These are phyloP conservation scores for Prorocentrum cordatum DNA, from an alignment of 169 alveolate species.

Conservation along the genomic window DNA sequence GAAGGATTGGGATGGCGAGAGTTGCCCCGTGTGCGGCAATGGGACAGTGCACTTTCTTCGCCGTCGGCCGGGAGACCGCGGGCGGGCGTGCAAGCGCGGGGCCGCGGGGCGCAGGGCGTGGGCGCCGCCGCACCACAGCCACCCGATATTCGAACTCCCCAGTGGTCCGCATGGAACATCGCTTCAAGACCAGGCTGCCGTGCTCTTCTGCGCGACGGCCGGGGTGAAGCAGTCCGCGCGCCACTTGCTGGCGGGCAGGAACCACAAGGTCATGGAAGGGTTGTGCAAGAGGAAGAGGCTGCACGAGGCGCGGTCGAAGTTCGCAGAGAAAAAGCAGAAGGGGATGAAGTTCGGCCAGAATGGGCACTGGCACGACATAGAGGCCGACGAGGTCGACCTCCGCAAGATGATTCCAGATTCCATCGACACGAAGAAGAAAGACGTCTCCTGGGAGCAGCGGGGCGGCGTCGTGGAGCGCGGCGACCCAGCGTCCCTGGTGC, in stretches of 20 bases:
- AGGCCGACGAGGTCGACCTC: background rate
- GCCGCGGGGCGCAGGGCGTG: background rate
- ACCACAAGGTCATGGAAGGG: background rate
- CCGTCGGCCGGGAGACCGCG: no score
- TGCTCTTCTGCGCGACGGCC: background rate
- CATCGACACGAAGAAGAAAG: background rate
- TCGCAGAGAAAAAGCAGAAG: background rate
- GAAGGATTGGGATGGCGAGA: background rate
- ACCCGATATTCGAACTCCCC: background rate
- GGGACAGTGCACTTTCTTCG: background rate
- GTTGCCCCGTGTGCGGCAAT: background rate
- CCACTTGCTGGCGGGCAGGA: background rate
- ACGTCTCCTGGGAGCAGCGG: background rate
- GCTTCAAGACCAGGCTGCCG: background rate
- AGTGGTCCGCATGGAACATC: background rate
- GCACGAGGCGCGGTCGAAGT: background rate
- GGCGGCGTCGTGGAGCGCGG: slow-evolving; percentile 4
- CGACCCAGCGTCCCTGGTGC: background rate
- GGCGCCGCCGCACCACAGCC: background rate
- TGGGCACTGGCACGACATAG: background rate
- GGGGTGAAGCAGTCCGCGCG: background rate
- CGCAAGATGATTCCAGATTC: background rate
- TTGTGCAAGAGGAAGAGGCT: background rate
- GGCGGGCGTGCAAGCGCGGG: background rate
- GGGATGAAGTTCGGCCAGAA: background rate